Conservation (phyloP, 352 stramenopile genomes). For the Ophiocytium majus region DNA sequence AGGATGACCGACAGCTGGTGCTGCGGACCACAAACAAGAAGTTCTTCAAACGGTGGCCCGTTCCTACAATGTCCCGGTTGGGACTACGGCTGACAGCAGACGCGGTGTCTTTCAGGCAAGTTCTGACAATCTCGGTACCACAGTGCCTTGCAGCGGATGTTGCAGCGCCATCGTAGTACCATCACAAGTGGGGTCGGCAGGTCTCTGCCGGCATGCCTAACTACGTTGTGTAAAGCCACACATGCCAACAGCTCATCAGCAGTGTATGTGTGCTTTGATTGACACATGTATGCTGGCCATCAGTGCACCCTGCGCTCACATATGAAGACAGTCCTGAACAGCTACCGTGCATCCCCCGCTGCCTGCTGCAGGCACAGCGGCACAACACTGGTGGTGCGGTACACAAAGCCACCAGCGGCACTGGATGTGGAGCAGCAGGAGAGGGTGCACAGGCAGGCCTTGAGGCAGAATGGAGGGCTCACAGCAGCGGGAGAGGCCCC, state of each 20-base stretch:
- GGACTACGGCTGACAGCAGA: background rate
- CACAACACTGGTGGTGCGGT: background rate
- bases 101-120: background rate
- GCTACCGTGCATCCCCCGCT: no score
- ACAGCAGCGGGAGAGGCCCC: background rate
- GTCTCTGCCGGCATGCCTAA: no score
- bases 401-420: background rate
- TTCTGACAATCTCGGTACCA: no score
- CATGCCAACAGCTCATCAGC: no score
- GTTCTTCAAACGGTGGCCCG: background rate
- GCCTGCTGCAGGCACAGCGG: background rate
- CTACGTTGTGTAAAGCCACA: no score
- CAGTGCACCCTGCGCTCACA: no score
- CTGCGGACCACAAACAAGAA: slow-evolving; percentile 14
- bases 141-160: no score
- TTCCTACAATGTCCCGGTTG: background rate
- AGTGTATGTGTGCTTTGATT: no score
- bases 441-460: background rate
- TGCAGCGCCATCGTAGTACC: no score
- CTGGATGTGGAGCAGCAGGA: background rate
- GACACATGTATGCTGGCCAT: no score
- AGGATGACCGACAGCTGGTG: background rate
- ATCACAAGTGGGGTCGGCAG: no score
- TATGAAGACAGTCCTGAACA: no score
- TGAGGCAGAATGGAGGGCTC: background rate